Percentiles rank a stretch among this genome's conserved stretches.
Conservation (phyloP, 179 eudicot species). For the Camellia oleifera region DNA sequence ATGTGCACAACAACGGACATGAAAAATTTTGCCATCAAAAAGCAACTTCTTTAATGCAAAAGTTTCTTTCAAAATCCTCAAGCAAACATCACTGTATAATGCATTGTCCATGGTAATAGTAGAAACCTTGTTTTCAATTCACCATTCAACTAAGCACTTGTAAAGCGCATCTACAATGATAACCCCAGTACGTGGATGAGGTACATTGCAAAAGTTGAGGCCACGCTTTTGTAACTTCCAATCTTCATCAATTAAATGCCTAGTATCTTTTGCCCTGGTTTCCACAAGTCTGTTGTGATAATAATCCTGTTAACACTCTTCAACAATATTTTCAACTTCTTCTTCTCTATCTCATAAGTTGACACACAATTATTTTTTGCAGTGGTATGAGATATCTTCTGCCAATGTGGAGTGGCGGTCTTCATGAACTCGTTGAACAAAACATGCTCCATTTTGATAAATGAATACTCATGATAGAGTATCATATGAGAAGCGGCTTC, state of each 20-base stretch:
- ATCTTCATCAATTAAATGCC: neutral
- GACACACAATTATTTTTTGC: neutral
- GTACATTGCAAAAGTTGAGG: conserved; percentile 12
- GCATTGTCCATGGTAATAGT: conserved; percentile 23
- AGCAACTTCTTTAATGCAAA: neutral
- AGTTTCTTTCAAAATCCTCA: neutral
- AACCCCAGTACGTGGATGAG: conserved; percentile 3
- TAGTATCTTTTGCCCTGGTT: conserved; percentile 7
- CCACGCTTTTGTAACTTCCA: conserved; percentile 23
- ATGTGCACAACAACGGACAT: conserved; percentile 14
- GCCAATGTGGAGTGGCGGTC: neutral
- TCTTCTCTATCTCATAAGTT: too few species aligned
- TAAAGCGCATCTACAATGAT: conserved; percentile 10
- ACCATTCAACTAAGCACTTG: conserved; percentile 17
- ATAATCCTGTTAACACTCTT: too few species aligned
- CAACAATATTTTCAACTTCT: too few species aligned
- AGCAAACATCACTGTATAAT: conserved; percentile 8
- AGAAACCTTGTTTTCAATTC: neutral
- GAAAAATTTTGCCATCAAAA: conserved; percentile 1
- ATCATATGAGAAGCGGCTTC: too few species aligned
- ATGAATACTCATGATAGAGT: too few species aligned
- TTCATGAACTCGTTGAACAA: conserved; percentile 3
- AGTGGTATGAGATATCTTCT: neutral
- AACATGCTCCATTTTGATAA: too few species aligned
- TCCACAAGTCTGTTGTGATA: too few species aligned